Base-by-base conservation (phyloP, 208 protist species). In the Crithidia bombi region DNA sequence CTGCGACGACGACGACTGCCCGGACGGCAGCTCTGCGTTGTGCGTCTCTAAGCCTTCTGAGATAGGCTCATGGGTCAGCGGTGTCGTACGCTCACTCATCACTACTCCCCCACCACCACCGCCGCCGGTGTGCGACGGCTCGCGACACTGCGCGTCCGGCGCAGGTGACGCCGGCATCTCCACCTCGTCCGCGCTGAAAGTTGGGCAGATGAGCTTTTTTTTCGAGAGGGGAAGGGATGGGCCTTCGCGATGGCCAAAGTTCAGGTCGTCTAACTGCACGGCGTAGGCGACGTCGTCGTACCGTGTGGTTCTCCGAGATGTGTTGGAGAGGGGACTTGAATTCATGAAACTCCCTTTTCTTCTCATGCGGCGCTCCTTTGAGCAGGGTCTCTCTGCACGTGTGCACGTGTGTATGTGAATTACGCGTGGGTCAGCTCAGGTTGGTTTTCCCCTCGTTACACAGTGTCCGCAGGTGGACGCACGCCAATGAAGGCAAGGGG, bases 101-200 rank as follows among this genome's bases (percentile, higher is more conserved):
- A n/a, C n/a, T n/a, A n/a, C n/a, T 32, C 56, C 36, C 7, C 35
- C 28, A 17, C 39, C 39, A 33, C 4, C 3, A 51, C 23, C 21
- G 25, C 32, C 3, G 14, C 43, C 38, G 33, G 23, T 15, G 61
- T 46, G 35, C 33, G 33, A 66, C 21, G 61, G 43, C 58, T 65
- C 43, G 0, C 30, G 44, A 21, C 54, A 59, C 21, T 30, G 19
- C 30, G 33, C 54, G 9, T 2, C 35, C 1, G 17, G 28, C 28
- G 28, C 30, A n/a, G 55, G 55, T 38, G 32, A 25, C 32, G 5
- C 19, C 57, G 57, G 57, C 57, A 64, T 51, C 33, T 64, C 55
- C n/a, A 47, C 3, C 33, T 51, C 57, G 4, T 51, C 57, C 57
- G n/a, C 19, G 17, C 41, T 64, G 43, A 62, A 49, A 14, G 14